Conservation (phyloP, 345 rosid species). For the Syzygium oleosum region DNA sequence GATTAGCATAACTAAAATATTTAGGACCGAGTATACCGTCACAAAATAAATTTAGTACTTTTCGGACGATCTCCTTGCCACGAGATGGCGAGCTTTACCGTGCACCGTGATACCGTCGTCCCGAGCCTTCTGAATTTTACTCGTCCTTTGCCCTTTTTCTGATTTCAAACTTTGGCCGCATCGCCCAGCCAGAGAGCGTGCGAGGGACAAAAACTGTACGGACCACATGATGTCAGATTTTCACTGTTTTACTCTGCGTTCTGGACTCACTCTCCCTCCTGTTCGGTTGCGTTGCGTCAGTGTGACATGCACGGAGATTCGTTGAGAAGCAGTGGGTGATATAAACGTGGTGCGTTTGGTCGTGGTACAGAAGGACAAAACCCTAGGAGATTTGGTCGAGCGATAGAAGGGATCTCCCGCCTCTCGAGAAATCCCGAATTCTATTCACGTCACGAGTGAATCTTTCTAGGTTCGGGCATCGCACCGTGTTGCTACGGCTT, state of each 20-base stretch:
- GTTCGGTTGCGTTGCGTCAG: neutral
- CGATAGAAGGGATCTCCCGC: neutral
- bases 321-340: neutral
- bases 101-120: neutral
- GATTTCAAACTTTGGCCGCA: neutral
- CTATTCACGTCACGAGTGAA: neutral
- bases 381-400: neutral
- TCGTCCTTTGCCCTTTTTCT: neutral
- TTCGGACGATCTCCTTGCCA: neutral
- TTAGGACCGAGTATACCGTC: fast-evolving
- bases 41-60: neutral
- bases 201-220: neutral
- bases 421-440: neutral
- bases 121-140: neutral
- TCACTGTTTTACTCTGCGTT: no score
- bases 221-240: neutral
- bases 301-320: neutral
- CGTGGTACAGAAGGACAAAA: neutral
- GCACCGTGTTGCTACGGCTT: neutral
- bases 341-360: neutral
- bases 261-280: neutral
- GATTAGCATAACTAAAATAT: fast-evolving
- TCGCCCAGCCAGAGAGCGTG: no score
- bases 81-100: neutral
- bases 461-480: neutral